Base-by-base conservation (phyloP, 352 stramenopile genomes). In the Globisporangium barbulae region DNA sequence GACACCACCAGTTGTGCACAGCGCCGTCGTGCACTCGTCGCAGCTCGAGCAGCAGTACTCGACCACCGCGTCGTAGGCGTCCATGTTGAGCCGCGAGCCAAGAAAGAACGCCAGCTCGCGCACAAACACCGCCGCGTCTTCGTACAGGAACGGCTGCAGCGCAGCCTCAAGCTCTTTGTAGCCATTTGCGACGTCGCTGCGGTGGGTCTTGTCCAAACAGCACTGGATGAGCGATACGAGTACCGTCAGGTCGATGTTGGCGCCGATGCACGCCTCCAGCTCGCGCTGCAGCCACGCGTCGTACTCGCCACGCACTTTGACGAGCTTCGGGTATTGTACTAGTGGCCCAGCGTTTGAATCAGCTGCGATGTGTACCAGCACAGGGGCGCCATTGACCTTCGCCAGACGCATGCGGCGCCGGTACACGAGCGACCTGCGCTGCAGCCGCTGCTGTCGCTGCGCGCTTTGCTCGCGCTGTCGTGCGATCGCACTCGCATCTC, bases 81-180 rank as follows among this genome's bases (percentile, higher is more conserved):
- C 69, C 25, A 77, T 60, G 44, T 92, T 92, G 30, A 94, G 65
- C 13, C 78, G 71, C 19, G 80, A 91, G 17, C 55, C 73, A 39
- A 94, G 68, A 66, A 91, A 94, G 56, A 58, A 82, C 10, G 83
- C 74, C 30, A 91, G 48, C 59, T 94, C 85, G 28, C 68, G 67
- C 5, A 88, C 81, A 61, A 94, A 94, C 9, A 73, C 56, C 10
- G 53, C 44, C 0, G 81, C 67, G 49, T 91, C 85, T 30, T 90
- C 83, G 21, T 80, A 79, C 37, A 94, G 57, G 65, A 93, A 94
- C 9, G 79, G 76, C 60, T 70, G 62, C 19, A 94, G 65, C 6
- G 80, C 80, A 41, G 65, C 59, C 25, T 83, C 45, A 10, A 93
- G 67, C 30, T 83, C 75, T 0, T 69, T 39, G 58, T 83, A 82